Percentiles rank a stretch among this genome's conserved stretches.
Evolutionary conservation across 2,329 filamentous ascomycete species (phyloP).

Genomic region (Aspergillaceae sp.): DNA sequence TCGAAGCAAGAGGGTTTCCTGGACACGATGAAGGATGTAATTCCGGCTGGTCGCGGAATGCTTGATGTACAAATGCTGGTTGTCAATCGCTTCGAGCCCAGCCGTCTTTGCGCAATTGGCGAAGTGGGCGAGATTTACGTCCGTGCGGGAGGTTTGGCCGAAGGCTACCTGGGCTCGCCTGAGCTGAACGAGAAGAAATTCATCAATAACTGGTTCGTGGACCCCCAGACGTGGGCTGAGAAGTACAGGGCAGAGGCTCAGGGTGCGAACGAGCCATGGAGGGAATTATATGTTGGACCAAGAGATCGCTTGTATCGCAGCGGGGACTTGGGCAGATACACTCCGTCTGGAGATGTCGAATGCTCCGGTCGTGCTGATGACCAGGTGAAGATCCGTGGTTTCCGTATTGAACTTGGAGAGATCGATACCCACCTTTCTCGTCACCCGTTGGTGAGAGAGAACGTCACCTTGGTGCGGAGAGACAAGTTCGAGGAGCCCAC

Average conservation of each 20-base stretch:
- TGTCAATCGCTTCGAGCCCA: conserved; percentile 60
- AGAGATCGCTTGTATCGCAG: conserved; percentile 80
- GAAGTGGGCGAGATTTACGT: conserved; percentile 80
- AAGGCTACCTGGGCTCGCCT: conserved; percentile 60
- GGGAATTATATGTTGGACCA: conserved; percentile 68
- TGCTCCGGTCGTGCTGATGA: conserved; percentile 73
- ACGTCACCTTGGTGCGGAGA: conserved; percentile 73
- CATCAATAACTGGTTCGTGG: conserved; percentile 75
- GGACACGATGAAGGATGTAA: conserved; percentile 60
- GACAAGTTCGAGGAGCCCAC: conserved; percentile 78
- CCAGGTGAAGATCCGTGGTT: conserved; percentile 93
- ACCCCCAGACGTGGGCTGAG: conserved; percentile 60
- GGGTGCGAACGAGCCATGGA: conserved; percentile 60
- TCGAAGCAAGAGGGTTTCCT: conserved; percentile 56
- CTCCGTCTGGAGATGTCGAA: conserved; percentile 61
- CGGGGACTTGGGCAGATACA: conserved; percentile 75
- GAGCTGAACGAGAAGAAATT: conserved; percentile 69
- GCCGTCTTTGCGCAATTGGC: conserved; percentile 65
- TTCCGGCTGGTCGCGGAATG: conserved; percentile 82
- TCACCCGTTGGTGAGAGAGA: conserved; percentile 69
- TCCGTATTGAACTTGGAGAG: conserved; percentile 88
- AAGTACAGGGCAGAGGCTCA: conserved; percentile 49
- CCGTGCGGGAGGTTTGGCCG: conserved; percentile 72
- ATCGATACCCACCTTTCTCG: conserved; percentile 77
- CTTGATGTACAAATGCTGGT: conserved; percentile 80